phyloP scores from a whole-genome alignment of 768 basidiomycete genomes.

The Auricularia sp. region DNA sequence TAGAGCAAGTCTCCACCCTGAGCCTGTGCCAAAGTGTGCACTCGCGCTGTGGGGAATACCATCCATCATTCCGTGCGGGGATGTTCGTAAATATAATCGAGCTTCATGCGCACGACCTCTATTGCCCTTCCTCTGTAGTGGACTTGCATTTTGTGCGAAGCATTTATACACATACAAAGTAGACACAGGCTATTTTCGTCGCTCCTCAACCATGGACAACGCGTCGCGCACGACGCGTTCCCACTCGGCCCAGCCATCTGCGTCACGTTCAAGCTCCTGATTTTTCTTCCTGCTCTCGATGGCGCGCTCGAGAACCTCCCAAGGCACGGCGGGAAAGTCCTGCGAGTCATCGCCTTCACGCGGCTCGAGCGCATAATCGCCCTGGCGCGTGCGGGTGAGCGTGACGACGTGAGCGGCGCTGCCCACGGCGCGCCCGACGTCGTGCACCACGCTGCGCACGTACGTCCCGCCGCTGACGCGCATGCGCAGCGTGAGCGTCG shows the following conservation, averaged over 20 bases:
- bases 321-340: slow-evolving; percentile 47
- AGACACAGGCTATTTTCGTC: too few species aligned
- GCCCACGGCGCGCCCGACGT: slow-evolving; percentile 73
- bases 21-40: too few species aligned
- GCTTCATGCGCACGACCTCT: too few species aligned
- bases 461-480: slow-evolving; percentile 94
- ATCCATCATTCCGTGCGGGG: too few species aligned
- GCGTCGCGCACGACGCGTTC: slow-evolving; percentile 67
- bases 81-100: too few species aligned
- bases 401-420: slow-evolving; percentile 92
- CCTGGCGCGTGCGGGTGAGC: slow-evolving; percentile 82
- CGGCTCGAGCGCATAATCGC: slow-evolving; percentile 51
- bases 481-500: slow-evolving; percentile 83
- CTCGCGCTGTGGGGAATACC: too few species aligned
- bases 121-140: too few species aligned
- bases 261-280: slow-evolving; percentile 32
- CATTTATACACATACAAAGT: too few species aligned
- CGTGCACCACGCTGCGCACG: slow-evolving; percentile 91
- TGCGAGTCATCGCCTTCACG: not conserved
- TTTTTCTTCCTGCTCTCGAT: slow-evolving; percentile 20
- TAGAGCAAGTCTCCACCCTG: too few species aligned
- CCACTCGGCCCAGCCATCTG: slow-evolving; percentile 69
- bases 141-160: too few species aligned
- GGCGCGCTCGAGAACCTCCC: slow-evolving; percentile 64
- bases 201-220: slow-evolving; percentile 19